phyloP scores from a whole-genome alignment of 192 early-diverging fungal species.

The Backusella tarrabulga region DNA sequence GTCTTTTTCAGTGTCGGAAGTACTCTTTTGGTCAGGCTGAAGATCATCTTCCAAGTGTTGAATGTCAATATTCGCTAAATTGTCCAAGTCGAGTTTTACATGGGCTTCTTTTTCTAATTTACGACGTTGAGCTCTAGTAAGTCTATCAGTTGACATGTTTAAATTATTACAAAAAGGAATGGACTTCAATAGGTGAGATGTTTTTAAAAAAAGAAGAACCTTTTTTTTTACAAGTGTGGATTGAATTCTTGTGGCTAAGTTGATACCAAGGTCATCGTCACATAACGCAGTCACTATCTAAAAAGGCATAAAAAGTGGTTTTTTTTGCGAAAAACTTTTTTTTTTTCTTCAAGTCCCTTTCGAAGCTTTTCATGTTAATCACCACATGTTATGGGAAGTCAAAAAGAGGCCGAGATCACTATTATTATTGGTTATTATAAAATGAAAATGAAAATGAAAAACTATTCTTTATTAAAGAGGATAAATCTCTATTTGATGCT shows the following conservation, averaged over 20 bases:
- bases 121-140: slow-evolving; percentile 7
- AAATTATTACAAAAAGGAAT: neutral
- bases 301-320: neutral
- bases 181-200: neutral
- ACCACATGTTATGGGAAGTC: slow-evolving; percentile 11
- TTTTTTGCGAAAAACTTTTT: neutral
- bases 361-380: slow-evolving; percentile 5
- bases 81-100: neutral
- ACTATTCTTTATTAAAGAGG: too few species aligned
- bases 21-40: neutral
- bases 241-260: slow-evolving; percentile 2
- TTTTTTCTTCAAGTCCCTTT: slow-evolving; percentile 14
- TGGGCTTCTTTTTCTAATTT: neutral
- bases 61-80: neutral
- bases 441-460: slow-evolving; percentile 10
- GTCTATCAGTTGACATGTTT: neutral
- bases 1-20: neutral
- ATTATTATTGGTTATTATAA: neutral
- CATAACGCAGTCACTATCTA: neutral
- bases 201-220: neutral
- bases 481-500: neutral
- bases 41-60: neutral
- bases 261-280: neutral
- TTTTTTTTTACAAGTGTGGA: neutral
- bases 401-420: slow-evolving; percentile 13